These are phyloP conservation scores for Lotus japonicus DNA, from an alignment of 306 rosid genomes.

Conservation along the genomic window DNA sequence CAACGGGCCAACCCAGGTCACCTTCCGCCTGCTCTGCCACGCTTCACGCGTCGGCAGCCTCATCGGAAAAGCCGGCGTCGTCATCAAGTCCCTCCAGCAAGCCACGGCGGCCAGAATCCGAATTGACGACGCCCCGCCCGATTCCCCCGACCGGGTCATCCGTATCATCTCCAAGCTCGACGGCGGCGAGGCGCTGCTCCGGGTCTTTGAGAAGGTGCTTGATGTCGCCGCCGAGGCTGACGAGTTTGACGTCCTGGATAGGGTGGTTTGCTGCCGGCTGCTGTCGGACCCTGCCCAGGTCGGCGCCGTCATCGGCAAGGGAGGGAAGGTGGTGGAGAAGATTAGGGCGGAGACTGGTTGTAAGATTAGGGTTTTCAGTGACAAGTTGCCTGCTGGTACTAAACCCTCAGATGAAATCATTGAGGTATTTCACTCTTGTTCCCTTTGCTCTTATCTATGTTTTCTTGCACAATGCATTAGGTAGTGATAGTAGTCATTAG, in stretches of 20 bases:
- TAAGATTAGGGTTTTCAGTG: constrained; percentile 64
- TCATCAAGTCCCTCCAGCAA: constrained; percentile 70
- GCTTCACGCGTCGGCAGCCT: constrained; percentile 82
- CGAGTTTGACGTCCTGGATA: constrained; percentile 33
- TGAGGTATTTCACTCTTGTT: constrained; percentile 49
- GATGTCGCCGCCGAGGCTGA: constrained; percentile 83
- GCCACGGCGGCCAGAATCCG: constrained; percentile 71
- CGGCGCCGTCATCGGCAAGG: constrained; percentile 84
- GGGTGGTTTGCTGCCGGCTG: constrained; percentile 72
- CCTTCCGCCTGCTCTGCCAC: constrained; percentile 93
- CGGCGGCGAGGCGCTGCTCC: constrained; percentile 48
- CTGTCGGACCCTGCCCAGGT: constrained; percentile 51
- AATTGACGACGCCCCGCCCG: constrained; percentile 53
- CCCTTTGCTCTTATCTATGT: not conserved
- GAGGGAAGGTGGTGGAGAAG: constrained; percentile 86
- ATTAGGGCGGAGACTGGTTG: constrained; percentile 75
- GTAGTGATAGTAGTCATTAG: no score
- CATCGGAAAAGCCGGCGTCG: constrained; percentile 74
- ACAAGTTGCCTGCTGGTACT: constrained; percentile 49
- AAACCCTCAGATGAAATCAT: constrained; percentile 60
- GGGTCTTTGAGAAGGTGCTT: constrained; percentile 75
- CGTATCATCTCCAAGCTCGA: constrained; percentile 31
- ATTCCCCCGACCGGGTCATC: constrained; percentile 64
- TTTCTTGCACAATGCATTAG: not conserved
- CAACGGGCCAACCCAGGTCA: constrained; percentile 37